Evolutionary conservation across 2,329 filamentous ascomycete genomes (phyloP).

Genomic region (Biscogniauxia sp.): DNA sequence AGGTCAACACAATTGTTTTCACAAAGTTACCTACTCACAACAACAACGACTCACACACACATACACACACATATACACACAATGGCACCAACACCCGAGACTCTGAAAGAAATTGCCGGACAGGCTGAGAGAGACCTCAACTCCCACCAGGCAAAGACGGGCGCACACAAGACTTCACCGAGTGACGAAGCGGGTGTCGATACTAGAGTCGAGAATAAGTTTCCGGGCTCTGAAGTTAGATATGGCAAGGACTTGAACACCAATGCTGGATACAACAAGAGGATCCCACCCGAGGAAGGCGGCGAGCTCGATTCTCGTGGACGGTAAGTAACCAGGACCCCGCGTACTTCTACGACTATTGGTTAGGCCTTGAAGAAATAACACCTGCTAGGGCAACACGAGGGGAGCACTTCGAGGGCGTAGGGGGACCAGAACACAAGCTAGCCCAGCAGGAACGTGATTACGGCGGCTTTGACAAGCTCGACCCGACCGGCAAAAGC

Average conservation of each 20-base stretch:
- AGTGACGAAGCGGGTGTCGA: slow-evolving; percentile 44
- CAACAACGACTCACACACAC: neutral
- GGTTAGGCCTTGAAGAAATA: slow-evolving; percentile 18
- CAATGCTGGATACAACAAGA: slow-evolving; percentile 44
- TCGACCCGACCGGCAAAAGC: slow-evolving; percentile 18
- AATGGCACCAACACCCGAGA: slow-evolving; percentile 32
- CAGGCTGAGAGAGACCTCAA: slow-evolving; percentile 48
- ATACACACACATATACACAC: slow-evolving; percentile 7
- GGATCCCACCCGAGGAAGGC: slow-evolving; percentile 45
- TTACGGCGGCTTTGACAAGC: slow-evolving; percentile 37
- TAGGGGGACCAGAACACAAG: slow-evolving; percentile 43
- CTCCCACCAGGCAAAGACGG: slow-evolving; percentile 47
- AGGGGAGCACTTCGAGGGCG: slow-evolving; percentile 43
- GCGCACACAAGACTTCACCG: slow-evolving; percentile 37
- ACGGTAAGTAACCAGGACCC: slow-evolving; percentile 33
- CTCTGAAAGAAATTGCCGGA: slow-evolving; percentile 42
- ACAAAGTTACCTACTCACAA: neutral
- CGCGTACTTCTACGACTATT: too few relatives aligned
- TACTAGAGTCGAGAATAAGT: slow-evolving; percentile 41
- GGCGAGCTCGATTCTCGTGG: slow-evolving; percentile 43
- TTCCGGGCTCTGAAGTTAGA: slow-evolving; percentile 39
- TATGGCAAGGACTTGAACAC: slow-evolving; percentile 45
- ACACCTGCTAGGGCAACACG: slow-evolving; percentile 38
- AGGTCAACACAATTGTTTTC: too few relatives aligned
- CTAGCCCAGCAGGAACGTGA: slow-evolving; percentile 27